Evolutionary conservation across 208 protist species (phyloP).

Genomic region (Wallacemonas collosoma): DNA sequence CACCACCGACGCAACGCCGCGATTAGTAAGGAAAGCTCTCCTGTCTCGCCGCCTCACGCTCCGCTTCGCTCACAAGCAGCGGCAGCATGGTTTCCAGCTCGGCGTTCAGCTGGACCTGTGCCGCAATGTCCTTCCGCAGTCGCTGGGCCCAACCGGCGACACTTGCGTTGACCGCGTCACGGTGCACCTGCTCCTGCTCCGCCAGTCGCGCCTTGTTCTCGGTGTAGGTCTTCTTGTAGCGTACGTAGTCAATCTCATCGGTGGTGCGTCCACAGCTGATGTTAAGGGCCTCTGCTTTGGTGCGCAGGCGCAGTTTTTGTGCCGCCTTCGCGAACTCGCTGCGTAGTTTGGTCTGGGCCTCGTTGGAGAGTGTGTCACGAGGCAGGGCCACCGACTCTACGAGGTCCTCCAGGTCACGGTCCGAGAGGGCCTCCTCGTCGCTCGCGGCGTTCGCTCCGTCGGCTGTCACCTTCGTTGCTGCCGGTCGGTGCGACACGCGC

Average conservation of each 20-base stretch:
- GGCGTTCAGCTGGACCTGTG: slow-evolving; percentile 63
- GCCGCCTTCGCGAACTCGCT: slow-evolving; percentile 45
- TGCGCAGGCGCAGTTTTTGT: slow-evolving; percentile 63
- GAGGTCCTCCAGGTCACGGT: slow-evolving; percentile 19
- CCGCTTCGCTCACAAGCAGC: slow-evolving; percentile 67
- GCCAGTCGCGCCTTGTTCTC: slow-evolving; percentile 37
- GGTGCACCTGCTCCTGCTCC: slow-evolving; percentile 44
- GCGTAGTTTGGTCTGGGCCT: slow-evolving; percentile 53
- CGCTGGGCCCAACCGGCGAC: slow-evolving; percentile 48
- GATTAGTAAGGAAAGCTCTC: slow-evolving; percentile 16
- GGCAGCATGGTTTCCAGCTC: slow-evolving; percentile 75
- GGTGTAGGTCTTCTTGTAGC: slow-evolving; percentile 49
- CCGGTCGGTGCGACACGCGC: neutral
- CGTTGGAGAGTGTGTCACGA: slow-evolving; percentile 44
- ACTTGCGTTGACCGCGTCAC: slow-evolving; percentile 36
- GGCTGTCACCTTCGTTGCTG: neutral
- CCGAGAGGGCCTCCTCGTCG: slow-evolving; percentile 22
- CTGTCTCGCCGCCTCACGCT: slow-evolving; percentile 69
- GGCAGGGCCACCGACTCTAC: slow-evolving; percentile 26
- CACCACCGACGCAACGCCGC: too few species aligned
- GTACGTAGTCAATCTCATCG: slow-evolving; percentile 49
- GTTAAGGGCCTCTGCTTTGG: slow-evolving; percentile 81
- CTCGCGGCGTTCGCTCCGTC: slow-evolving; percentile 16
- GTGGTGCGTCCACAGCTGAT: slow-evolving; percentile 54
- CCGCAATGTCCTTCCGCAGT: slow-evolving; percentile 53